phyloP scores from a whole-genome alignment of 495 filamentous ascomycete genomes.

The Penicillium lividum region DNA sequence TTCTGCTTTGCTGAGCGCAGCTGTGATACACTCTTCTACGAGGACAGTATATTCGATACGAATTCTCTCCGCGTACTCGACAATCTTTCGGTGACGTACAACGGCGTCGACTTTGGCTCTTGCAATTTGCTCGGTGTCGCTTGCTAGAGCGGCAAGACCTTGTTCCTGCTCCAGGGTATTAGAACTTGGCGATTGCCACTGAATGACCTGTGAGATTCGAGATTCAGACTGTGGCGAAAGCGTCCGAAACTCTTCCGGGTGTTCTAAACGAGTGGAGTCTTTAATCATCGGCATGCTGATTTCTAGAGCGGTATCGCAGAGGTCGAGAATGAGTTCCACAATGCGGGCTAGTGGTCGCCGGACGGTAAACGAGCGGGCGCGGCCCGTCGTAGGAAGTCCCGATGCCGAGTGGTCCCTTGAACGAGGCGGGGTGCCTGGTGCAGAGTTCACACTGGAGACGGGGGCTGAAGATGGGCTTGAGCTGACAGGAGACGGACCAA shows the following conservation, averaged over 20 bases:
- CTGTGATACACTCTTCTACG: conserved; percentile 92
- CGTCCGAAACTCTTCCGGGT: conserved; percentile 73
- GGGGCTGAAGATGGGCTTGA: conserved; percentile 59
- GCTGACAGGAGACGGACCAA: conserved; percentile 63
- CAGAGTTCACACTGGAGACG: conserved; percentile 65
- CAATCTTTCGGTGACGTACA: conserved; percentile 83
- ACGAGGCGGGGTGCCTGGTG: conserved; percentile 66
- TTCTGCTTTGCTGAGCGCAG: conserved; percentile 86
- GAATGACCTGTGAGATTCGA: conserved; percentile 85
- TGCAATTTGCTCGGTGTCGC: conserved; percentile 81
- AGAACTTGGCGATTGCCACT: conserved; percentile 91
- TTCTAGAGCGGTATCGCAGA: conserved; percentile 94
- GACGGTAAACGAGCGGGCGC: conserved; percentile 82
- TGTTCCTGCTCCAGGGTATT: conserved; percentile 94
- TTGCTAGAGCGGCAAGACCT: conserved; percentile 81
- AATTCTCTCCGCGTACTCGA: conserved; percentile 95
- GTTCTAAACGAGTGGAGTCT: conserved; percentile 63
- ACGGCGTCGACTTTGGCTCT: conserved; percentile 90
- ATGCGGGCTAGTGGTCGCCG: conserved; percentile 86
- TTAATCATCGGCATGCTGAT: conserved; percentile 93
- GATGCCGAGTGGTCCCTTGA: conserved; percentile 81
- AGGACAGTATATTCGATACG: conserved; percentile 87
- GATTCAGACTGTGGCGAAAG: conserved; percentile 95
- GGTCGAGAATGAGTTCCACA: conserved; percentile 89
- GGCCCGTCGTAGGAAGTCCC: conserved; percentile 70